A percentile compares a stretch with the other conserved stretches of the same genome.
Evolutionary conservation across 116 monocot genomes (phyloP).

Genomic region (Trichopus zeylanicus): DNA sequence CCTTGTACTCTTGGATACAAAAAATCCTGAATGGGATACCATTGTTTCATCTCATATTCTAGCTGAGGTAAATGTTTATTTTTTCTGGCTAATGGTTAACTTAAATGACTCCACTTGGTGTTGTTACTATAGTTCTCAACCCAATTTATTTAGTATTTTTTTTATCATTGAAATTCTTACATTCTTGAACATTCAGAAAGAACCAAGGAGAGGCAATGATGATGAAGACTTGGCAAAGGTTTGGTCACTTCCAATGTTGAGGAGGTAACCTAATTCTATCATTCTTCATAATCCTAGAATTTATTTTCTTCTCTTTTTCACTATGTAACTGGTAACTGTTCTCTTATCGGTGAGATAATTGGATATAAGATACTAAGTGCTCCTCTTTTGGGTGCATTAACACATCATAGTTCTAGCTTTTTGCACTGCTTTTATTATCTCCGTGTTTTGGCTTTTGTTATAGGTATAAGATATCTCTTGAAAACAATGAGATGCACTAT

Average conservation of each 20-base stretch:
- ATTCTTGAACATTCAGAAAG: constrained; percentile 30
- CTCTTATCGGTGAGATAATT: too few species aligned
- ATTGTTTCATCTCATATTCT: constrained; percentile 96
- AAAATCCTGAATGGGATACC: constrained; percentile 91
- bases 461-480: too few species aligned
- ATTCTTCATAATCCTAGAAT: too few species aligned
- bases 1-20: constrained; percentile 94
- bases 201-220: constrained; percentile 28
- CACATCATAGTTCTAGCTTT: too few species aligned
- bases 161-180: constrained; percentile 2
- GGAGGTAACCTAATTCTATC: constrained; percentile 44
- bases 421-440: too few species aligned
- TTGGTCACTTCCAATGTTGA: constrained; percentile 75
- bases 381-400: too few species aligned
- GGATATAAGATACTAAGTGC: too few species aligned
- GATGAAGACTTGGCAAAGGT: constrained; percentile 37
- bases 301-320: too few species aligned
- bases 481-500: too few species aligned
- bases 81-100: neutral
- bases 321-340: too few species aligned
- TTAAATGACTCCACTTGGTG: neutral
- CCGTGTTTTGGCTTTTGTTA: too few species aligned
- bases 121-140: neutral
- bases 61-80: constrained; percentile 47
- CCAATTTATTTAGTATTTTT: neutral